Percentiles rank a stretch among this genome's conserved stretches.
These are phyloP conservation scores for Cinnamomum chago DNA, from an alignment of 164 flowering plant genomes.

Conservation along the genomic window DNA sequence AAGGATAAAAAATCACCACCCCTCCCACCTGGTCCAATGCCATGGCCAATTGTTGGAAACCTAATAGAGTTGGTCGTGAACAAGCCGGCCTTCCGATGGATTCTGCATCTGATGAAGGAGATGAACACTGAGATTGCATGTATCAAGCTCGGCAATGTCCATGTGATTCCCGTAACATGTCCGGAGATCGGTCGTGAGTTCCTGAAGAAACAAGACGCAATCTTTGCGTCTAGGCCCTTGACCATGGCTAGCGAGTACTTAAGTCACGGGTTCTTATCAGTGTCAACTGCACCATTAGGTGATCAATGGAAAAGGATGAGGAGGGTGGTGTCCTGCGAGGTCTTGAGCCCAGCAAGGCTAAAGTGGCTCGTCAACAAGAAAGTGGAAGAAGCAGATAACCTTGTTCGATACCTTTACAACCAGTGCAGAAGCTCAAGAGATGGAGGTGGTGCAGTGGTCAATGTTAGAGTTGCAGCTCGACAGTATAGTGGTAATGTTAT, in stretches of 20 bases:
- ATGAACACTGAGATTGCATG: constrained; percentile 21
- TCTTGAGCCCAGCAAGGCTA: constrained; percentile 23
- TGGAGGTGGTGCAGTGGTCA: neutral
- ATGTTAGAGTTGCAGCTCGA: constrained; percentile 9
- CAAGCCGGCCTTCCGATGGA: constrained; percentile 30
- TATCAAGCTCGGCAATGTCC: constrained; percentile 7
- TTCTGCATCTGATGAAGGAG: constrained; percentile 17
- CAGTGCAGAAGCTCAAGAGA: constrained; percentile 10
- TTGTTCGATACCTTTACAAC: constrained; percentile 24
- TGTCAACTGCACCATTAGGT: constrained; percentile 24
- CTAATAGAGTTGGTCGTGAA: constrained; percentile 14
- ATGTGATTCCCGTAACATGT: too few species aligned
- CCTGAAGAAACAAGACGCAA: too few species aligned
- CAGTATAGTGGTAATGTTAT: constrained; percentile 27
- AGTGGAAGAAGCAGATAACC: constrained; percentile 33
- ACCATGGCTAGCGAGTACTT: constrained; percentile 21
- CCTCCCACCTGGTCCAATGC: neutral
- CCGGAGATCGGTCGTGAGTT: too few species aligned
- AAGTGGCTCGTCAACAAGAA: constrained; percentile 29
- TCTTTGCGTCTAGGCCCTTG: constrained; percentile 17
- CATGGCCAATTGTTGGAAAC: constrained; percentile 28
- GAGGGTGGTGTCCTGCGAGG: constrained; percentile 26
- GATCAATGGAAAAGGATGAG: constrained; percentile 15
- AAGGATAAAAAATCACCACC: constrained; percentile 5
- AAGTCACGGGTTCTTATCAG: neutral